Conservation (phyloP, 2,329 filamentous ascomycete species). For the Pseudophaeomoniella oleicola region DNA sequence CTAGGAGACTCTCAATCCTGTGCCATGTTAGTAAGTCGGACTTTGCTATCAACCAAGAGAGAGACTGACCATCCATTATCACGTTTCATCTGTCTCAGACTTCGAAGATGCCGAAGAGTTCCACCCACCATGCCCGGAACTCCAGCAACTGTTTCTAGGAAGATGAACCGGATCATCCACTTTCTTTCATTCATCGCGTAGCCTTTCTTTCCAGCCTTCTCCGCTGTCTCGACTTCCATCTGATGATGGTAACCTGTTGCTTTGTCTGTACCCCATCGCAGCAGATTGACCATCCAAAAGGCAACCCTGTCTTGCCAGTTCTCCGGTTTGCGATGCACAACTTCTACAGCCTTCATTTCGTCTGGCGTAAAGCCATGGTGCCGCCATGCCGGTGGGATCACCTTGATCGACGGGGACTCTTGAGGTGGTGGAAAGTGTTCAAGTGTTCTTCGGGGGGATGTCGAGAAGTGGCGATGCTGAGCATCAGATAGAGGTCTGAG, state of each 20-base stretch:
- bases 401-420: conserved; percentile 32
- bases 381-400: conserved; percentile 13
- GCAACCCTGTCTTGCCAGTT: conserved; percentile 66
- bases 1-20: conserved; percentile 80
- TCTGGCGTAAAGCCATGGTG: conserved; percentile 47
- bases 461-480: conserved; percentile 19
- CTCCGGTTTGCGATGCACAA: conserved; percentile 62
- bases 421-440: conserved; percentile 44
- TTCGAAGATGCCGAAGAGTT: conserved; percentile 80
- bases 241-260: conserved; percentile 70
- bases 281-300: conserved; percentile 58
- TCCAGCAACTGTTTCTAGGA: conserved; percentile 86
- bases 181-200: conserved; percentile 69
- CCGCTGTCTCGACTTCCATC: conserved; percentile 26
- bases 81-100: conserved; percentile 68
- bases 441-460: conserved; percentile 19
- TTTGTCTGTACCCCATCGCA: conserved; percentile 68
- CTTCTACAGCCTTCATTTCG: conserved; percentile 59
- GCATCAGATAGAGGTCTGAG: conserved; percentile 3
- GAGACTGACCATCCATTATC: conserved; percentile 66
- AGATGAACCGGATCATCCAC: conserved; percentile 82
- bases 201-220: conserved; percentile 40
- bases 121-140: conserved; percentile 95
- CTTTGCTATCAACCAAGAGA: neutral
- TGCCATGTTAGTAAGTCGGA: conserved; percentile 1